Conservation (phyloP, 371 early-diverging fungal species). For the Capillidium heterosporum region DNA sequence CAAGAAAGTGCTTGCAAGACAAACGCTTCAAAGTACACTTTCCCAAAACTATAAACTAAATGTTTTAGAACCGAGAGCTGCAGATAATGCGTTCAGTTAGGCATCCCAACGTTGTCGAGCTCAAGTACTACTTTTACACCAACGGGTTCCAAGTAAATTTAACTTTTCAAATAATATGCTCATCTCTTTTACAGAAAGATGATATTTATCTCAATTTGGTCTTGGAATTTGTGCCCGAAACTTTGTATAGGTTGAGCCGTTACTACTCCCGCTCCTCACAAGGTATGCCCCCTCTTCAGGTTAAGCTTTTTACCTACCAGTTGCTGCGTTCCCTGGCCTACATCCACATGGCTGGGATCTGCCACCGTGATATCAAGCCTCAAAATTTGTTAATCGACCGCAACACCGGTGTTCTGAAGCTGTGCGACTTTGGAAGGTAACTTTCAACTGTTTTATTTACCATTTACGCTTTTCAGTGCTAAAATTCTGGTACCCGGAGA, state of each 20-base stretch:
- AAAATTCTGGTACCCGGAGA: constrained; percentile 86
- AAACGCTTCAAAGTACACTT: constrained; percentile 77
- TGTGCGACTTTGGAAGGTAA: constrained; percentile 96
- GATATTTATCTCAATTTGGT: constrained; percentile 86
- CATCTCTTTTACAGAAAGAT: constrained; percentile 34
- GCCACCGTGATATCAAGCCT: constrained; percentile 95
- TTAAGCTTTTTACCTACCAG: constrained; percentile 95
- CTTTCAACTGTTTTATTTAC: constrained; percentile 3
- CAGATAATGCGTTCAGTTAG: constrained; percentile 83
- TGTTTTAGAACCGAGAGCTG: constrained; percentile 73
- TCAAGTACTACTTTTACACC: constrained; percentile 78
- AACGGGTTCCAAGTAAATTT: constrained; percentile 50
- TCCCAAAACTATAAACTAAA: not conserved
- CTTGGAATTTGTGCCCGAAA: constrained; percentile 86
- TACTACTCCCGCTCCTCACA: constrained; percentile 77
- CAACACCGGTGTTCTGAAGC: constrained; percentile 70
- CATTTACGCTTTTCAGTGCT: constrained; percentile 31
- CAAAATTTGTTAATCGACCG: constrained; percentile 95
- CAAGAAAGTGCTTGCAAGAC: constrained; percentile 92
- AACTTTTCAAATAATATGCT: not conserved
- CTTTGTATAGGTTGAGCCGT: constrained; percentile 73
- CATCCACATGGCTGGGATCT: constrained; percentile 87
- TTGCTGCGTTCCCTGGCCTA: constrained; percentile 88
- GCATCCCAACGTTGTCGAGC: constrained; percentile 74
- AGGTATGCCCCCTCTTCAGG: constrained; percentile 77